Base-by-base conservation (phyloP, 140 eudicot species). In the Anethum foeniculum region DNA sequence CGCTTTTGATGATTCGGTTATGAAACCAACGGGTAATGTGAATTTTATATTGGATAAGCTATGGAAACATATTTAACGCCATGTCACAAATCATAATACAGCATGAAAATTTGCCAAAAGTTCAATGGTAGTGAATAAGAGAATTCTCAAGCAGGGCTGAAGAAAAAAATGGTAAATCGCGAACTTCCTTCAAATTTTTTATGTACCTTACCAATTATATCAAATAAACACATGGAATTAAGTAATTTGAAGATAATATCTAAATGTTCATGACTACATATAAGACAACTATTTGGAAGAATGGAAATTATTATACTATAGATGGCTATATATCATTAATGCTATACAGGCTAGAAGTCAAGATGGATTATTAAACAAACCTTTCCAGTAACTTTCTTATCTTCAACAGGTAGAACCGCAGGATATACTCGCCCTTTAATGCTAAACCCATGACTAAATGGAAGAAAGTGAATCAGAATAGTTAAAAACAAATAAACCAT, bases 391-490 rank as follows among this genome's bases (percentile, higher is more conserved):
- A 92, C 95, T 84, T 89, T 83, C 85, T 85, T 92, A 79, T 89
- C 85, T 79, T 92, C 93, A n/a, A 89, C 89, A 13, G 97, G 97
- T 71, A 85, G 43, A 82, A 94, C 90, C 6, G 97, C 97, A 47
- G 98, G 98, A 85, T 94, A 92, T 77, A 89, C 91, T 1, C 96
- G 94, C 52, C 89, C 95, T 86, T 86, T 92, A 86, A 94, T 88
- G 92, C 98, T 94, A 88, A 87, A 94, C 84, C n/a, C 4, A 41
- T 85, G 97, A 81, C 96, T 94, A 62, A 80, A 84, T 52, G 32
- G 76, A 76, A 60, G 16, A 56, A 76, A 71, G 38, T 32, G 65
- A 62, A 67, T 65, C 58, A 75, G 41, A 83, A n/a, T 4, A 51
- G 32, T 58, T 6, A 56, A 56, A 56, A 21, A 23, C 12, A 23